Conservation (phyloP, 371 early-diverging fungal species). For the Umbelopsis sp. region DNA sequence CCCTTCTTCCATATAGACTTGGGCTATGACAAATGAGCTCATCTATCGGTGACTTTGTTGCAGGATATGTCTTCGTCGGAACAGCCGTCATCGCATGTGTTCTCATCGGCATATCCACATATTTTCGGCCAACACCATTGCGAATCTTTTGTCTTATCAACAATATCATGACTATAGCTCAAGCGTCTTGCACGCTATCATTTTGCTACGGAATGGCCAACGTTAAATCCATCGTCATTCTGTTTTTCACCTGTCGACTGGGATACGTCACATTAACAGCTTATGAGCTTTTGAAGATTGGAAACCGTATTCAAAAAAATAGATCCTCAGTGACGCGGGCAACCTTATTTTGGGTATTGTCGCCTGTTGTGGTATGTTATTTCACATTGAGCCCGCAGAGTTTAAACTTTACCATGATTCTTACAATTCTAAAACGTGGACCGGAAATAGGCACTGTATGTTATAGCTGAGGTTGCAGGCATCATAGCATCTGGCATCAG, state of each 20-base stretch:
- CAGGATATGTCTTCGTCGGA: not conserved
- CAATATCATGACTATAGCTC: constrained; percentile 6
- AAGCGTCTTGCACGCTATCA: not conserved
- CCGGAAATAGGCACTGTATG: not conserved
- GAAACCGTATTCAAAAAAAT: not conserved
- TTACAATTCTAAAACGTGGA: too few species aligned
- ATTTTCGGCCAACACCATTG: constrained; percentile 2
- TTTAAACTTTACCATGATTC: too few species aligned
- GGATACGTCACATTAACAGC: constrained; percentile 12
- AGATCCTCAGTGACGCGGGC: not conserved
- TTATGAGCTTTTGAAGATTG: constrained; percentile 1
- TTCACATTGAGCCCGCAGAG: not conserved
- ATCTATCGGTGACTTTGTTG: constrained; percentile 3
- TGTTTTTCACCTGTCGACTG: constrained; percentile 12
- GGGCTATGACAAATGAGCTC: not conserved
- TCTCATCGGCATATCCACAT: not conserved
- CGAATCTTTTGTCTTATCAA: not conserved
- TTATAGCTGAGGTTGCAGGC: constrained; percentile 1
- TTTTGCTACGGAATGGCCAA: not conserved
- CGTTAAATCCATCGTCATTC: not conserved
- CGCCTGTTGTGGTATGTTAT: constrained; percentile 1
- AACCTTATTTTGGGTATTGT: constrained; percentile 1
- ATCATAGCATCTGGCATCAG: not conserved
- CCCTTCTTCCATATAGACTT: not conserved
- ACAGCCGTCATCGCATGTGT: not conserved